phyloP scores from a whole-genome alignment of 2,329 filamentous ascomycete genomes.

The Aschersonia sp. region DNA sequence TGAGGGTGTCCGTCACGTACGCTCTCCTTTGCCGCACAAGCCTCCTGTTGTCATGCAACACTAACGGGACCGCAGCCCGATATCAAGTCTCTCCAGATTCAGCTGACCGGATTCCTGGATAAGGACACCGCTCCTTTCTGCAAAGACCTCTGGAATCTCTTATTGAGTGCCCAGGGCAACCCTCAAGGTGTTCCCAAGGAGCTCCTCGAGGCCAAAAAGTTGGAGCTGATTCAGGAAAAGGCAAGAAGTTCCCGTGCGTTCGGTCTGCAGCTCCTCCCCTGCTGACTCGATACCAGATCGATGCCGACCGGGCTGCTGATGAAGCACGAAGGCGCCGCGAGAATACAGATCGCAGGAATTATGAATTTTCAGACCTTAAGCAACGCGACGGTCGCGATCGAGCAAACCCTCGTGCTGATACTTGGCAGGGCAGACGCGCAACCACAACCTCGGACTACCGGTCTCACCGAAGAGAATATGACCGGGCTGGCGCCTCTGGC shows the following conservation, averaged over 20 bases:
- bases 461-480: slow-evolving; percentile 25
- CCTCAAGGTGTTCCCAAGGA: slow-evolving; percentile 89
- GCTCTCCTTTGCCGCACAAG: not conserved
- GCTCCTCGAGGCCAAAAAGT: slow-evolving; percentile 87
- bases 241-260: slow-evolving; percentile 27
- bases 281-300: slow-evolving; percentile 37
- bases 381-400: slow-evolving; percentile 46
- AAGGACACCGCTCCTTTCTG: slow-evolving; percentile 83
- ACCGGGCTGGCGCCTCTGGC: slow-evolving; percentile 30
- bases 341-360: slow-evolving; percentile 55
- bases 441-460: slow-evolving; percentile 32
- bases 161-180: slow-evolving; percentile 77
- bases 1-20: slow-evolving; percentile 62
- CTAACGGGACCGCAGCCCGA: slow-evolving; percentile 51
- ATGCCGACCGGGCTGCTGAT: slow-evolving; percentile 70
- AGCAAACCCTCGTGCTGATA: slow-evolving; percentile 35
- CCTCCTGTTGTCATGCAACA: slow-evolving; percentile 17
- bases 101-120: slow-evolving; percentile 87
- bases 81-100: slow-evolving; percentile 88
- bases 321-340: slow-evolving; percentile 58
- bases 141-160: slow-evolving; percentile 84
- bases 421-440: slow-evolving; percentile 37
- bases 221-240: slow-evolving; percentile 90
- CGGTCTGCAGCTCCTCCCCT: not conserved
- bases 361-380: slow-evolving; percentile 52